phyloP scores from a whole-genome alignment of 73 alveolate genomes.

The Tetrahymena borealis region DNA sequence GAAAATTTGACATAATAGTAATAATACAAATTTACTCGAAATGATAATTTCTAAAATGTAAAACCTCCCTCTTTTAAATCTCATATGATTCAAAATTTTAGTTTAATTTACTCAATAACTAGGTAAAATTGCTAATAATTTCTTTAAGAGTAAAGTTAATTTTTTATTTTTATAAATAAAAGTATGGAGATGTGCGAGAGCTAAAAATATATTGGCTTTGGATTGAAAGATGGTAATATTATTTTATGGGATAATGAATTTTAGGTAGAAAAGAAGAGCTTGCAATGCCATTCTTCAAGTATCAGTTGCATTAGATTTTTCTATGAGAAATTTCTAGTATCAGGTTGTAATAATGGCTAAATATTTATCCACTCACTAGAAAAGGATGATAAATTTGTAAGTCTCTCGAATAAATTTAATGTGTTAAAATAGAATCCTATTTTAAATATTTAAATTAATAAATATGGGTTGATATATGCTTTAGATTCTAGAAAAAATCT shows the following conservation, averaged over 20 bases:
- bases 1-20: neutral
- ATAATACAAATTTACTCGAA: neutral
- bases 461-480: neutral
- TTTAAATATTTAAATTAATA: neutral
- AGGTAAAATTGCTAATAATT: neutral
- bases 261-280: neutral
- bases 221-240: neutral
- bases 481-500: neutral
- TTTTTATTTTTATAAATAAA: neutral
- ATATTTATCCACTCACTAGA: neutral
- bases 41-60: neutral
- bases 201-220: neutral
- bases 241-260: neutral
- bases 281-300: neutral
- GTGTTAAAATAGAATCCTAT: neutral
- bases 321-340: neutral
- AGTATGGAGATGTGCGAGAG: neutral
- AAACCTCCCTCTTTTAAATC: neutral
- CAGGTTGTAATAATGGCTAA: neutral
- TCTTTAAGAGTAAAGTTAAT: neutral
- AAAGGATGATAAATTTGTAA: neutral
- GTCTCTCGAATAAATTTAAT: neutral
- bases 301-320: neutral
- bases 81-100: neutral
- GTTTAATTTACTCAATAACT: neutral